These are phyloP conservation scores for Aureobasidium sp. DNA, from an alignment of 2,329 filamentous ascomycete species.

Conservation along the genomic window DNA sequence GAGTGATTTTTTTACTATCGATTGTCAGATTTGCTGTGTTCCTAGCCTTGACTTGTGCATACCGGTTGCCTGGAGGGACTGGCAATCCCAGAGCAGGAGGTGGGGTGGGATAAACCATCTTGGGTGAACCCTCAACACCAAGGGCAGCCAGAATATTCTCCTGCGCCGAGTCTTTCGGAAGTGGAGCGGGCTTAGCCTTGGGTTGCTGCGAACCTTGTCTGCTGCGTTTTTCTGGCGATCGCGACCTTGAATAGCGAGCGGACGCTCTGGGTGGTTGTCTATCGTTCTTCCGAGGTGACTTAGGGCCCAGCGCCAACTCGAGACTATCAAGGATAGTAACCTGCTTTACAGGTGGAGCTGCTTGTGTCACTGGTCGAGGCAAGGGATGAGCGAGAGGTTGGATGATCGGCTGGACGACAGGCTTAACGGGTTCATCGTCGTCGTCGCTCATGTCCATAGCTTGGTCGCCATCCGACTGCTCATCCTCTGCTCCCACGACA, in stretches of 20 bases:
- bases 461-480: slow-evolving; percentile 21
- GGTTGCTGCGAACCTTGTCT: slow-evolving; percentile 10
- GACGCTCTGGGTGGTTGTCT: slow-evolving; percentile 15
- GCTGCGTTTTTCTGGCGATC: slow-evolving; percentile 17
- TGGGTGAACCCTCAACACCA: slow-evolving; percentile 31
- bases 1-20: background rate
- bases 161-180: slow-evolving; percentile 21
- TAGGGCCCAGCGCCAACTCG: slow-evolving; percentile 26
- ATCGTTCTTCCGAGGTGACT: background rate
- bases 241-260: slow-evolving; percentile 20
- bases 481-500: slow-evolving; percentile 19
- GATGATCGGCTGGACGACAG: background rate
- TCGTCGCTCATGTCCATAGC: slow-evolving; percentile 18
- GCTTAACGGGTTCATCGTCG: slow-evolving; percentile 10
- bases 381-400: background rate
- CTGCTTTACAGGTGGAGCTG: slow-evolving; percentile 5
- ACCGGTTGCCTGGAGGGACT: slow-evolving; percentile 19
- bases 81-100: slow-evolving; percentile 28
- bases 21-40: background rate
- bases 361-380: background rate
- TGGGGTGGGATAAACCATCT: slow-evolving; percentile 30
- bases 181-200: slow-evolving; percentile 17
- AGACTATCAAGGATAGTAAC: slow-evolving; percentile 19
- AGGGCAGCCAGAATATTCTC: slow-evolving; percentile 30
- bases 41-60: background rate